Conservation (phyloP, 2,329 filamentous ascomycete genomes). For the Dendrostoma leiphaemia region DNA sequence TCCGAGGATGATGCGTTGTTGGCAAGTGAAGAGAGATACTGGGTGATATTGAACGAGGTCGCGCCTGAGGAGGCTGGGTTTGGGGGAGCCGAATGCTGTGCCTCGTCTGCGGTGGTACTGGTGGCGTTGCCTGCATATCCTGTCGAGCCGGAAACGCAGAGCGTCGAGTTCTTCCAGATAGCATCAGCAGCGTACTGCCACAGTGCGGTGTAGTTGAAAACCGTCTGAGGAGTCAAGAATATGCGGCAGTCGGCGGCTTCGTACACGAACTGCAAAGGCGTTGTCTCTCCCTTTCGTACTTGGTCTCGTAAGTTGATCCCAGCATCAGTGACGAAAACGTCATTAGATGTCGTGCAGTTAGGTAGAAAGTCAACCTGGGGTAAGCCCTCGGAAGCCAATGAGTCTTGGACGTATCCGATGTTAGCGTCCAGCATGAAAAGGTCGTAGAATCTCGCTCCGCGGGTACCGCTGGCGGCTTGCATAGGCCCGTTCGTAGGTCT, state of each 20-base stretch:
- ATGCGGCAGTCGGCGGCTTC: constrained; percentile 60
- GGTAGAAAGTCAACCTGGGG: constrained; percentile 12
- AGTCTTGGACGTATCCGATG: constrained; percentile 10
- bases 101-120: too few relatives aligned
- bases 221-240: constrained; percentile 55
- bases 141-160: background rate
- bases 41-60: too few relatives aligned
- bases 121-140: too few relatives aligned
- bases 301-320: constrained; percentile 27
- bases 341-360: too few relatives aligned
- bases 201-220: constrained; percentile 46
- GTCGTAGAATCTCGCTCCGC: constrained; percentile 43
- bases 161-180: background rate
- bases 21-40: too few relatives aligned
- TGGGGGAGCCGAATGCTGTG: too few relatives aligned
- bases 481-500: constrained; percentile 52
- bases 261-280: constrained; percentile 58
- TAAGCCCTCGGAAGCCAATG: background rate
- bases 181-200: constrained; percentile 38
- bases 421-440: constrained; percentile 20
- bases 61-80: too few relatives aligned
- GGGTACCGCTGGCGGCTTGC: constrained; percentile 65
- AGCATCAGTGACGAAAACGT: constrained; percentile 19
- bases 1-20: too few relatives aligned
- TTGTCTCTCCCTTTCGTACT: constrained; percentile 20